These are phyloP conservation scores for Sabuloglossum arenarium DNA, from an alignment of 495 filamentous ascomycete species.

Conservation along the genomic window DNA sequence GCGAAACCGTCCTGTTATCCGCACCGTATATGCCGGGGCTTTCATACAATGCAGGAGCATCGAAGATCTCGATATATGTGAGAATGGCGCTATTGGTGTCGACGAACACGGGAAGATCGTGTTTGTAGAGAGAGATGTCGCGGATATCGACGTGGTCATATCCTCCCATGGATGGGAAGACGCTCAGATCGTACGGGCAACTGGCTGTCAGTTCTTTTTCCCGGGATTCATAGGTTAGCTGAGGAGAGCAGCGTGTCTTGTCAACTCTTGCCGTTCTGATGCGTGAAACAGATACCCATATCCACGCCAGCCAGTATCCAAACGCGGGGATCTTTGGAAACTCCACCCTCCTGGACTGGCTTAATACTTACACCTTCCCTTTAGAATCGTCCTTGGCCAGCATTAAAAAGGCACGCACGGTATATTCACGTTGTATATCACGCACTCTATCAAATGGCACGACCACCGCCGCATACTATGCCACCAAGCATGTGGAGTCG, in stretches of 20 bases:
- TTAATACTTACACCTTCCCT: slow-evolving; percentile 89
- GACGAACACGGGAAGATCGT: slow-evolving; percentile 43
- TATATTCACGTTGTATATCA: slow-evolving; percentile 55
- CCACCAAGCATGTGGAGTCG: slow-evolving; percentile 57
- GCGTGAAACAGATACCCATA: slow-evolving; percentile 52
- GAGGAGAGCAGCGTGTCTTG: neutral
- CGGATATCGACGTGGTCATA: slow-evolving; percentile 20
- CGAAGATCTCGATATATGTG: slow-evolving; percentile 32
- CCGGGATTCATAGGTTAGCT: slow-evolving; percentile 69
- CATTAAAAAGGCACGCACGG: slow-evolving; percentile 24
- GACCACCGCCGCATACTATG: slow-evolving; percentile 80
- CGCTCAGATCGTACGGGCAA: slow-evolving; percentile 16
- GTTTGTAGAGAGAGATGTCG: slow-evolving; percentile 24
- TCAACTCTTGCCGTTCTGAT: neutral
- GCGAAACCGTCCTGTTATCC: neutral
- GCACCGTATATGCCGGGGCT: slow-evolving; percentile 24
- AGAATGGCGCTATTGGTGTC: slow-evolving; percentile 44
- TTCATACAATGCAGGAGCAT: slow-evolving; percentile 38
- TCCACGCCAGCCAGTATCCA: slow-evolving; percentile 86
- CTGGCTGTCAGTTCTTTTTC: slow-evolving; percentile 51
- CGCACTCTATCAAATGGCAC: slow-evolving; percentile 77
- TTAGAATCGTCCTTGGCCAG: slow-evolving; percentile 50
- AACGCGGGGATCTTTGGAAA: slow-evolving; percentile 84
- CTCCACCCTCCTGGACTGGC: slow-evolving; percentile 75
- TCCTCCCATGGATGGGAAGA: slow-evolving; percentile 26